phyloP scores from a whole-genome alignment of 805 yeast species.

The Saccharomycopsis selenospora region DNA sequence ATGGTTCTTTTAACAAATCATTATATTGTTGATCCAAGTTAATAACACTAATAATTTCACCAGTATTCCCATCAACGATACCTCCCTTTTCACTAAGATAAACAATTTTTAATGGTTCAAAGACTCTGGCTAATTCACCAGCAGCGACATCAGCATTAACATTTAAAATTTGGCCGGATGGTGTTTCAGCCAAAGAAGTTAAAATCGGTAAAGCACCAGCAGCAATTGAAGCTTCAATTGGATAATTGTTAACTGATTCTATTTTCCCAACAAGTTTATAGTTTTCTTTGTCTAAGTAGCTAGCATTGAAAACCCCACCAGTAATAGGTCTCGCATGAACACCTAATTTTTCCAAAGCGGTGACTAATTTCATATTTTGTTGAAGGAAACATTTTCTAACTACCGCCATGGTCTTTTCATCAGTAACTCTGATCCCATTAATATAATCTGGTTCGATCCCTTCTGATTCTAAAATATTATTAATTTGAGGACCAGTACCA shows the following conservation, averaged over 20 bases:
- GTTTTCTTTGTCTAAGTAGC: conserved; percentile 81
- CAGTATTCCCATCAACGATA: conserved; percentile 83
- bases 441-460: conserved; percentile 94
- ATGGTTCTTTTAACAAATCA: conserved; percentile 78
- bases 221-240: conserved; percentile 87
- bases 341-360: conserved; percentile 93
- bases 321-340: conserved; percentile 98
- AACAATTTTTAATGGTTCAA: conserved; percentile 95
- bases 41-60: conserved; percentile 82
- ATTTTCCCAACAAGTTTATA: conserved; percentile 91
- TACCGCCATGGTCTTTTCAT: conserved; percentile 89
- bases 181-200: conserved; percentile 94
- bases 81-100: conserved; percentile 98
- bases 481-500: conserved; percentile 99
- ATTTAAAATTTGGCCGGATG: conserved; percentile 92
- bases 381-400: conserved; percentile 93
- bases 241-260: conserved; percentile 75
- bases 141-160: conserved; percentile 99
- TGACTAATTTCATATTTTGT: conserved; percentile 89
- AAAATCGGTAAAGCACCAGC: conserved; percentile 96
- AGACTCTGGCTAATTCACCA: conserved; percentile 92
- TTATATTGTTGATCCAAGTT: conserved; percentile 96
- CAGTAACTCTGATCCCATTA: conserved; percentile 95
- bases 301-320: conserved; percentile 94
- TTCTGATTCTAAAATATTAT: conserved; percentile 83